These are phyloP conservation scores for Musa schizocarpa DNA, from an alignment of 176 grass and related monocot species.

Conservation along the genomic window DNA sequence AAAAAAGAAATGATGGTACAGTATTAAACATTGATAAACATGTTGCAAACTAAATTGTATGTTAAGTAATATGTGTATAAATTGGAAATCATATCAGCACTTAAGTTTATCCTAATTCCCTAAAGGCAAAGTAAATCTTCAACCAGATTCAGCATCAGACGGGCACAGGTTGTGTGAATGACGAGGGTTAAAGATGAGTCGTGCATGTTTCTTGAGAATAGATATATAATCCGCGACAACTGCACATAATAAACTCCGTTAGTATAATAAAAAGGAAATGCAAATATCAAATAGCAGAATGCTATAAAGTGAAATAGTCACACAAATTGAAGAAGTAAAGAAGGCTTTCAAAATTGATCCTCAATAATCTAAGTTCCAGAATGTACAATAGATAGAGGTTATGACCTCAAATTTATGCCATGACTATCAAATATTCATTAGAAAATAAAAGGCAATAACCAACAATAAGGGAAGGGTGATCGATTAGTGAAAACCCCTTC, in stretches of 20 bases:
- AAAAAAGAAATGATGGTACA: background rate
- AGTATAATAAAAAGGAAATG: slow-evolving; percentile 18
- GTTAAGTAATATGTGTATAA: too few species aligned
- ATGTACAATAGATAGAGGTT: background rate
- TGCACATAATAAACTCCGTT: slow-evolving; percentile 46
- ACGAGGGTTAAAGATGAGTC: slow-evolving; percentile 92
- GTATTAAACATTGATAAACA: background rate
- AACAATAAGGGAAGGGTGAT: background rate
- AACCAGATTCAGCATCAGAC: slow-evolving; percentile 99
- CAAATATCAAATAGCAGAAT: slow-evolving; percentile 3
- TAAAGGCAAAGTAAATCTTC: slow-evolving; percentile 22
- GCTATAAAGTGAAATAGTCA: background rate
- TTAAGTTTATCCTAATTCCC: background rate
- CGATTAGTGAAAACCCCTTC: background rate
- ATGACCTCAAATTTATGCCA: background rate
- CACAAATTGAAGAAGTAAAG: slow-evolving; percentile 1
- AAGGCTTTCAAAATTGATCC: background rate
- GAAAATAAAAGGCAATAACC: background rate
- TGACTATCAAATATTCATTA: background rate
- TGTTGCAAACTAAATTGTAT: background rate
- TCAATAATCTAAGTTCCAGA: background rate
- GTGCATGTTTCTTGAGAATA: slow-evolving; percentile 99
- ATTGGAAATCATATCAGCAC: background rate
- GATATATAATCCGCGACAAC: slow-evolving; percentile 93
- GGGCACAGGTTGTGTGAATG: slow-evolving; percentile 95